Conservation (phyloP, 1,284 basidiomycete species). For the Pascua guehoae region DNA sequence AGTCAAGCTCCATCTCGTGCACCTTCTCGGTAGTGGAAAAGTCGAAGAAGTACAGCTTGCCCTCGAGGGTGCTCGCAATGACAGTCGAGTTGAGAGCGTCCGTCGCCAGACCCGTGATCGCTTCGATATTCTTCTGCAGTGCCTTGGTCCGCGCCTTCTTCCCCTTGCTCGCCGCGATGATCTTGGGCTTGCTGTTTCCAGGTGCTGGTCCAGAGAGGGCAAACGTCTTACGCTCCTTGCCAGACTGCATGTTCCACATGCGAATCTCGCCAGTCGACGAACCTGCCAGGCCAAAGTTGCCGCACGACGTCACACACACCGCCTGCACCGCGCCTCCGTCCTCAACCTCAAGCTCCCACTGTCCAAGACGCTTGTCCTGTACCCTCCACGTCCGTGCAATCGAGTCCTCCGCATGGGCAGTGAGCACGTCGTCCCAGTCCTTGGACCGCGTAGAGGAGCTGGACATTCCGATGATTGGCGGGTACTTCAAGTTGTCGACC, state of each 20-base stretch:
- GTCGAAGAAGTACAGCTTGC: conserved; percentile 90
- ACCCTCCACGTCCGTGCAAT: conserved; percentile 83
- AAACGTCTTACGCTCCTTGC: conserved; percentile 76
- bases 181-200: conserved; percentile 53
- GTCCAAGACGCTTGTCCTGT: conserved; percentile 74
- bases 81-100: conserved; percentile 81
- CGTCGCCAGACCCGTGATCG: conserved; percentile 75
- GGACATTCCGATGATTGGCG: conserved; percentile 70
- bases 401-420: conserved; percentile 76
- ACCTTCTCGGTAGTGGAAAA: conserved; percentile 78
- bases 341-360: conserved; percentile 54
- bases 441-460: conserved; percentile 77
- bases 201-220: conserved; percentile 58
- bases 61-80: conserved; percentile 81
- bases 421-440: conserved; percentile 97
- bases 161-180: conserved; percentile 30
- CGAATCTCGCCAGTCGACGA: conserved; percentile 72
- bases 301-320: conserved; percentile 90
- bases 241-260: conserved; percentile 97
- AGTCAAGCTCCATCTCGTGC: conserved; percentile 64
- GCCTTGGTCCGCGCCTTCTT: conserved; percentile 45
- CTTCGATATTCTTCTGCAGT: conserved; percentile 54
- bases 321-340: conserved; percentile 55
- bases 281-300: conserved; percentile 87
- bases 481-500: conserved; percentile 73